A percentile compares a stretch with the other conserved stretches of the same genome.
Evolutionary conservation across 768 basidiomycete genomes (phyloP).

Genomic region (Megacollybia marginata): DNA sequence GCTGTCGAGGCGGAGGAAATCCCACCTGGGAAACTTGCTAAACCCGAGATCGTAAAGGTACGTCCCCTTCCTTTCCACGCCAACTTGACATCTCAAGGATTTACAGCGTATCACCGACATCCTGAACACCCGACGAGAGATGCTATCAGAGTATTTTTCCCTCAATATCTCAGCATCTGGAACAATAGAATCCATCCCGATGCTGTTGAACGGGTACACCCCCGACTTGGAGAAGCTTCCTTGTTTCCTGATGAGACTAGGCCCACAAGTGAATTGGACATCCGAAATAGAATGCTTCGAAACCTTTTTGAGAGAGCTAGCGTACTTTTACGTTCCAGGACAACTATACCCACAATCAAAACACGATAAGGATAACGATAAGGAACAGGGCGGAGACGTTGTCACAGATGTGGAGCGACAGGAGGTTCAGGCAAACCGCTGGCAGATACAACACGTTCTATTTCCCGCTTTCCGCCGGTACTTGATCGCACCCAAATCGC

Average conservation of each 20-base stretch:
- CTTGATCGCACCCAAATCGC: constrained; percentile 55
- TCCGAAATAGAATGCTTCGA: constrained; percentile 81
- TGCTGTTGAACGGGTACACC: constrained; percentile 79
- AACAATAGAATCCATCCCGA: constrained; percentile 66
- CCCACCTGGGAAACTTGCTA: constrained; percentile 47
- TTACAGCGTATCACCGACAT: constrained; percentile 57
- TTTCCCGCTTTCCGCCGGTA: constrained; percentile 84
- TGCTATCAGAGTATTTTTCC: constrained; percentile 91
- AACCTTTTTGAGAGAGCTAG: constrained; percentile 80
- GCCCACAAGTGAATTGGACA: constrained; percentile 89
- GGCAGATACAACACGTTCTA: constrained; percentile 88
- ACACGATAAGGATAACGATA: no score
- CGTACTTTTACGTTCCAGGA: constrained; percentile 82
- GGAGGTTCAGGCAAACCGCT: constrained; percentile 51
- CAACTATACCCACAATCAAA: constrained; percentile 15
- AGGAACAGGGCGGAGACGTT: constrained; percentile 2
- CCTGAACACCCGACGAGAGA: constrained; percentile 57
- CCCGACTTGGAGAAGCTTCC: constrained; percentile 91
- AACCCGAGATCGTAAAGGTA: constrained; percentile 67
- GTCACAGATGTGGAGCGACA: constrained; percentile 29
- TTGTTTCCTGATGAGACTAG: constrained; percentile 82
- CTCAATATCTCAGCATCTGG: constrained; percentile 63
- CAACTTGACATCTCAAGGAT: background rate
- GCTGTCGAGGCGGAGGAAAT: constrained; percentile 69
- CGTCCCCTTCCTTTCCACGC: constrained; percentile 12